phyloP scores from a whole-genome alignment of 2,329 filamentous ascomycete species.

The Tolypocladium album region DNA sequence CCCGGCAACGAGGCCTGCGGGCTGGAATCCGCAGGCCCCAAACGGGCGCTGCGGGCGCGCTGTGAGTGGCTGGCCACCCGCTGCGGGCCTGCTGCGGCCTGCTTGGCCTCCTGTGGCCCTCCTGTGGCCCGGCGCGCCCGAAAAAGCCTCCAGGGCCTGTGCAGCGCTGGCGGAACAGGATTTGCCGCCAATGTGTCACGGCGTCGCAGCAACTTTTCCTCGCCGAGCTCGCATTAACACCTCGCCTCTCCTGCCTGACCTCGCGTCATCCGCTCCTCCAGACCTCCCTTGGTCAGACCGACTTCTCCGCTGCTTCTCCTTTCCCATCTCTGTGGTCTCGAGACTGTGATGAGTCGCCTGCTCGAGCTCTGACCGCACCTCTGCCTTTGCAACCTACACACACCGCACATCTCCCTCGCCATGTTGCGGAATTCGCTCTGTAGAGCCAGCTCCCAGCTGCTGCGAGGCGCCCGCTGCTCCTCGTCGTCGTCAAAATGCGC shows the following conservation, averaged over 20 bases:
- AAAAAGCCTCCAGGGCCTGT: neutral
- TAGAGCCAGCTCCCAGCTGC: slow-evolving; percentile 54
- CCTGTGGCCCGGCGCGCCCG: neutral
- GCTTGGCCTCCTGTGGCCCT: neutral
- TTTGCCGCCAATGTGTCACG: neutral
- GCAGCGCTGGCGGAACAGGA: neutral
- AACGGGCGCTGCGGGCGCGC: slow-evolving; percentile 2
- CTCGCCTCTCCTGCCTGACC: neutral
- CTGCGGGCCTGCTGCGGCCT: neutral
- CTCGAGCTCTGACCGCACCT: slow-evolving; percentile 9
- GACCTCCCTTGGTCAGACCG: slow-evolving; percentile 7
- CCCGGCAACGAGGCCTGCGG: neutral
- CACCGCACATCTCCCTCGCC: slow-evolving; percentile 23
- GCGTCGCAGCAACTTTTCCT: slow-evolving; percentile 1
- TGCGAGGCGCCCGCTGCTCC: slow-evolving; percentile 40
- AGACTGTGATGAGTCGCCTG: slow-evolving; percentile 19
- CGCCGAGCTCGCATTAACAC: neutral
- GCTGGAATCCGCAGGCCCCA: neutral
- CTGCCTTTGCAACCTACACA: slow-evolving; percentile 2
- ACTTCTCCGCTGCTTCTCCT: slow-evolving; percentile 39
- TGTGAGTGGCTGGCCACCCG: slow-evolving; percentile 8
- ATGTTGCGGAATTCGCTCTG: slow-evolving; percentile 65
- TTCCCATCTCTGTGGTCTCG: slow-evolving; percentile 18
- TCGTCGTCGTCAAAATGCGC: slow-evolving; percentile 27
- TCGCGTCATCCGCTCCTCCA: neutral